phyloP scores from a whole-genome alignment of 2,329 filamentous ascomycete species.

The Claviceps humidiphila region DNA sequence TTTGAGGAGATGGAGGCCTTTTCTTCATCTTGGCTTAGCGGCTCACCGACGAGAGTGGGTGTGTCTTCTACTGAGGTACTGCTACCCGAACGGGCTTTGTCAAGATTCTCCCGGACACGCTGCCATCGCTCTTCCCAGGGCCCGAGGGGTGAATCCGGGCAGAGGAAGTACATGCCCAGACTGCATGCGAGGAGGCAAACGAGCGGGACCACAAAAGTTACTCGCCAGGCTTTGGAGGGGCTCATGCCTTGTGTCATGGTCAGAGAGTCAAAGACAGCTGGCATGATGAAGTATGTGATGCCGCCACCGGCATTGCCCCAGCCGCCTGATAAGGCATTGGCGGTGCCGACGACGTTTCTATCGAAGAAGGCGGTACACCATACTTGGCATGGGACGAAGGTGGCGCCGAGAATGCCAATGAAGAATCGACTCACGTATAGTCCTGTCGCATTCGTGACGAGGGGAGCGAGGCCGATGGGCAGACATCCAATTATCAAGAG shows the following conservation, averaged over 20 bases:
- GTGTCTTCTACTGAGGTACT: conserved; percentile 34
- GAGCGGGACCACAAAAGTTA: conserved; percentile 74
- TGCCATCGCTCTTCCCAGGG: conserved; percentile 63
- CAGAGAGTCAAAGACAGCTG: conserved; percentile 71
- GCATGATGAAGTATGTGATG: conserved; percentile 90
- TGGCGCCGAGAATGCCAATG: conserved; percentile 64
- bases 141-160: conserved; percentile 71
- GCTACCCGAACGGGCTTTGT: conserved; percentile 26
- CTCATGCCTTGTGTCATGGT: conserved; percentile 44
- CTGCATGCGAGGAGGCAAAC: conserved; percentile 57
- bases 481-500: conserved; percentile 66
- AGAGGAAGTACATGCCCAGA: conserved; percentile 56
- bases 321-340: conserved; percentile 73
- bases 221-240: conserved; percentile 63
- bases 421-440: conserved; percentile 69
- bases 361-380: conserved; percentile 92
- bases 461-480: conserved; percentile 69
- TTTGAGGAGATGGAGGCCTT: conserved; percentile 1
- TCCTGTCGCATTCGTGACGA: conserved; percentile 48
- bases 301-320: conserved; percentile 82
- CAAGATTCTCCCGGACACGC: conserved; percentile 39
- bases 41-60: conserved; percentile 34
- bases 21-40: conserved; percentile 18
- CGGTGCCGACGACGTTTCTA: conserved; percentile 79
- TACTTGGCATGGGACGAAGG: conserved; percentile 78